These are phyloP conservation scores for Diaporthe destruens DNA, from an alignment of 2,329 filamentous ascomycete genomes.

Conservation along the genomic window DNA sequence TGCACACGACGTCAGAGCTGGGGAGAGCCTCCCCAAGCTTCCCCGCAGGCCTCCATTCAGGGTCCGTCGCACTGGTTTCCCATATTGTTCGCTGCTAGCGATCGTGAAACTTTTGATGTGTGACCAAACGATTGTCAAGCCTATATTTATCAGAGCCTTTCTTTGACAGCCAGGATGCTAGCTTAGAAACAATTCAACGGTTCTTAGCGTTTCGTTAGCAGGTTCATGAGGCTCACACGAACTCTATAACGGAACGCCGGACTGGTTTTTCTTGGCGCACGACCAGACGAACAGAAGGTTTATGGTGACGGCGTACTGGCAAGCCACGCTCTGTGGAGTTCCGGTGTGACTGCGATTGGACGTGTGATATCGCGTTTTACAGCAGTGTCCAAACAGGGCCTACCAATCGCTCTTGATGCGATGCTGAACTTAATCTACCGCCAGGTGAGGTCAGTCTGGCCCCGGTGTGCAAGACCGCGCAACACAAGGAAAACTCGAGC, in stretches of 20 bases:
- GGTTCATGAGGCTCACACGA: slow-evolving; percentile 30
- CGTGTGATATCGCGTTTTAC: slow-evolving; percentile 28
- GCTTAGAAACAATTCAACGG: slow-evolving; percentile 35
- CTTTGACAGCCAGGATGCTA: slow-evolving; percentile 30
- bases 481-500: slow-evolving; percentile 4
- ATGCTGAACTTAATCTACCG: slow-evolving; percentile 21
- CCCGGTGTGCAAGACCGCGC: not conserved
- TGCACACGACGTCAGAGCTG: slow-evolving; percentile 34
- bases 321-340: not conserved
- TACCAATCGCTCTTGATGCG: slow-evolving; percentile 15
- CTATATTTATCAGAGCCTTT: slow-evolving; percentile 33
- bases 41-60: slow-evolving; percentile 12
- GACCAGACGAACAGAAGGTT: slow-evolving; percentile 28
- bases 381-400: slow-evolving; percentile 27
- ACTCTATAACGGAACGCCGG: slow-evolving; percentile 20
- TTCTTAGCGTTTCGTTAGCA: slow-evolving; percentile 37
- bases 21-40: not conserved
- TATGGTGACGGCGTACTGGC: not conserved
- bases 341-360: slow-evolving; percentile 34
- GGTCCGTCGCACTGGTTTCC: slow-evolving; percentile 41
- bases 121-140: slow-evolving; percentile 25
- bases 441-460: not conserved
- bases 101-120: slow-evolving; percentile 35
- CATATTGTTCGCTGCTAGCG: slow-evolving; percentile 29
- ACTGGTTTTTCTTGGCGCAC: slow-evolving; percentile 21